Percentiles rank a stretch among this genome's conserved stretches.
phyloP scores from a whole-genome alignment of 1,139 yeast species.

The Suhomyces taliae region DNA sequence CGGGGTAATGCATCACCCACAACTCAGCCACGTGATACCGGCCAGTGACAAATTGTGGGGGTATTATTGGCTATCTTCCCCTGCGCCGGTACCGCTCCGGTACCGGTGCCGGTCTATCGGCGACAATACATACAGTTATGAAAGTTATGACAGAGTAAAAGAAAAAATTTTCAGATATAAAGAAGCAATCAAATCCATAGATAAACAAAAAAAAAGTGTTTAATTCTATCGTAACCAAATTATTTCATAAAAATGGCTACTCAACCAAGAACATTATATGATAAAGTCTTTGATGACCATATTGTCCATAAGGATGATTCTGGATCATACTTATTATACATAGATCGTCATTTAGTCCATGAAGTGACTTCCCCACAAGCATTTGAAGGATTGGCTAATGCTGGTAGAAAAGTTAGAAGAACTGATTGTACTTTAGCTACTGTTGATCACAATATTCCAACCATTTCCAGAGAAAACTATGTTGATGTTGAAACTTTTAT shows the following conservation, averaged over 20 bases:
- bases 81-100: constrained; percentile 12
- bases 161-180: constrained; percentile 1
- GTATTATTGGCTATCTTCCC: constrained; percentile 2
- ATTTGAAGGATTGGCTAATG: constrained; percentile 87
- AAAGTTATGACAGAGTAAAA: background rate
- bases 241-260: constrained; percentile 9
- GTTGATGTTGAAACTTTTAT: constrained; percentile 79
- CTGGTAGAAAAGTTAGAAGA: constrained; percentile 87
- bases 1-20: too few relatives aligned
- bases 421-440: constrained; percentile 95
- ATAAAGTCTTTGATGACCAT: constrained; percentile 94
- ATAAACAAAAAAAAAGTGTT: background rate
- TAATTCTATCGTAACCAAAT: background rate
- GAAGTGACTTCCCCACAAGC: constrained; percentile 99
- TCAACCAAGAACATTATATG: constrained; percentile 72
- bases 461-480: constrained; percentile 75
- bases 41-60: constrained; percentile 5
- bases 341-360: constrained; percentile 95
- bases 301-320: constrained; percentile 86
- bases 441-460: constrained; percentile 97
- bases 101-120: constrained; percentile 9
- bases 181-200: background rate
- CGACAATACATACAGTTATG: background rate
- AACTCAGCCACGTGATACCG: background rate
- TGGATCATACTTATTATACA: constrained; percentile 81